phyloP scores from a whole-genome alignment of 2,329 filamentous ascomycete species.

The Colletotrichum sp. region DNA sequence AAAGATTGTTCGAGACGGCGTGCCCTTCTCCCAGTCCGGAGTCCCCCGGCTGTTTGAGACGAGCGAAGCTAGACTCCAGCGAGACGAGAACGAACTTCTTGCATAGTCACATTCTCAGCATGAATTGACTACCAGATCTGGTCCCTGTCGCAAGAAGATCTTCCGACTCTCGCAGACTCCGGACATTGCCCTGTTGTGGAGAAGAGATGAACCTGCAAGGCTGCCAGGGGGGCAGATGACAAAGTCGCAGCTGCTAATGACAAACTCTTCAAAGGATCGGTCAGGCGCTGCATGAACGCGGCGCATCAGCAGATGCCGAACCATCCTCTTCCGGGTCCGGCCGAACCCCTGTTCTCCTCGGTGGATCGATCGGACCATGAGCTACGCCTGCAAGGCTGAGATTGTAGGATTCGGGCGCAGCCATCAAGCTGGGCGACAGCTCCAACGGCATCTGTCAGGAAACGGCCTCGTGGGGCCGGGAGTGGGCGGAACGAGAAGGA shows the following conservation, averaged over 20 bases:
- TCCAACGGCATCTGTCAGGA: not conserved
- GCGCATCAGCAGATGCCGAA: conserved; percentile 6
- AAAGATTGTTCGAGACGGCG: conserved; percentile 38
- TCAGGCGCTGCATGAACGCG: not conserved
- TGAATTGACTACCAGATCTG: not conserved
- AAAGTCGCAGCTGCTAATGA: not conserved
- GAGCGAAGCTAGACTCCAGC: conserved; percentile 30
- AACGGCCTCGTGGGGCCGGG: not conserved
- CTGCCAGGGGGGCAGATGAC: not conserved
- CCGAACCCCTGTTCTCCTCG: not conserved
- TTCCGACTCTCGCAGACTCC: not conserved
- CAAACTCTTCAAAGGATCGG: not conserved
- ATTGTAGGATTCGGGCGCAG: not conserved
- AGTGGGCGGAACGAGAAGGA: not conserved
- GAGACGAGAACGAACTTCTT: not conserved
- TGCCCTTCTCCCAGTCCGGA: conserved; percentile 39
- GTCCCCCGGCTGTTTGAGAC: conserved; percentile 42
- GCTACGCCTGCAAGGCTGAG: not conserved
- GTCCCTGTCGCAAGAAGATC: not conserved
- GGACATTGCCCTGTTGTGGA: not conserved
- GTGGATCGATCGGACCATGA: not conserved
- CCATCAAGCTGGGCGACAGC: not conserved
- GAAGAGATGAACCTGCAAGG: not conserved
- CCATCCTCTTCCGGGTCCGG: not conserved
- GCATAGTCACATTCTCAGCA: not conserved